Conservation (phyloP, 2,329 filamentous ascomycete species). For the Alternaria sp. region DNA sequence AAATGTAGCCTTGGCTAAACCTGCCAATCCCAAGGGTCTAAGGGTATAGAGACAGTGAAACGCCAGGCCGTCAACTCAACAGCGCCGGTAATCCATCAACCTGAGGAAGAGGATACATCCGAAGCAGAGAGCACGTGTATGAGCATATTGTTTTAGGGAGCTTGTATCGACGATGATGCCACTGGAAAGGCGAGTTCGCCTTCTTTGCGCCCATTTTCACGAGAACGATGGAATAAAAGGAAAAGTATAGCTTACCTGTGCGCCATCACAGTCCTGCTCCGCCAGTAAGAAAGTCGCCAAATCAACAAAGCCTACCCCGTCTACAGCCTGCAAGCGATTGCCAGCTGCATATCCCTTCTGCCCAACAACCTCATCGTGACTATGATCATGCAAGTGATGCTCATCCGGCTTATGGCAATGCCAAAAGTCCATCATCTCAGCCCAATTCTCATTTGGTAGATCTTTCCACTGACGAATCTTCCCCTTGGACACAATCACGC, state of each 20-base stretch:
- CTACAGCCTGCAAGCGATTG: conserved; percentile 72
- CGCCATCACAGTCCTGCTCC: conserved; percentile 68
- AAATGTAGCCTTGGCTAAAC: conserved; percentile 47
- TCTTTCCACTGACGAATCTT: conserved; percentile 77
- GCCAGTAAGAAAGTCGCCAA: conserved; percentile 78
- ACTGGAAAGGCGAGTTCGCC: conserved; percentile 59
- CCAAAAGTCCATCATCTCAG: conserved; percentile 99
- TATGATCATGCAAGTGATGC: conserved; percentile 63
- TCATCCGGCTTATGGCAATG: conserved; percentile 92
- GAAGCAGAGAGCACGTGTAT: conserved; percentile 33
- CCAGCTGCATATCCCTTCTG: conserved; percentile 82
- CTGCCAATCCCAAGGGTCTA: conserved; percentile 45
- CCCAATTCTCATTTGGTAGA: conserved; percentile 95
- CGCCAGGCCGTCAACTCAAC: conserved; percentile 40
- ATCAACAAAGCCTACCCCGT: conserved; percentile 80
- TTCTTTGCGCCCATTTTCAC: conserved; percentile 63
- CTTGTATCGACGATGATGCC: conserved; percentile 67
- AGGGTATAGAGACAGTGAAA: conserved; percentile 45
- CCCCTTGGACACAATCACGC: conserved; percentile 26
- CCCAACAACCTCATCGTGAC: conserved; percentile 41
- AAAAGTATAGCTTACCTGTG: conserved; percentile 53
- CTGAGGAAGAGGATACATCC: conserved; percentile 40
- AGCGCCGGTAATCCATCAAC: conserved; percentile 42
- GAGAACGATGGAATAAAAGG: not conserved
- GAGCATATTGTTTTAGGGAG: conserved; percentile 61